Evolutionary conservation across 2,329 filamentous ascomycete species (phyloP), one percentile per base, ranked within the genome.

Genomic region (Paecilomyces fulvus): DNA sequence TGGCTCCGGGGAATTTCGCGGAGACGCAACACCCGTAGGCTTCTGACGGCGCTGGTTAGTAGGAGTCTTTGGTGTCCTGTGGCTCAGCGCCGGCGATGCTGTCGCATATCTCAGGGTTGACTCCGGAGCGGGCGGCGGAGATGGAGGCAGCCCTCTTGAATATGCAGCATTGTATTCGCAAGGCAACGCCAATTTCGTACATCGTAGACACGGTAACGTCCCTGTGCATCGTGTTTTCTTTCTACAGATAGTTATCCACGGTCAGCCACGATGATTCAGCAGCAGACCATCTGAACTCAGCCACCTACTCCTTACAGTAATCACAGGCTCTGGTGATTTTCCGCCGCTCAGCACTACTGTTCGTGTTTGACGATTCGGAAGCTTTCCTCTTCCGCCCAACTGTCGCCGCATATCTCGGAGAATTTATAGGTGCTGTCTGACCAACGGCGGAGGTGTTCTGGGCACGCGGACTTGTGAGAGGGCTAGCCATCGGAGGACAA

Each of bases 1-100:
- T 3, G 74, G 72, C 52, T 76, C 79, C 1, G 76, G 79, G 1
- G 78, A 82, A 49, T 66, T 67, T 12, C 67, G 67, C 25, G 62
- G 56, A 1, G 66, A 68, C 10, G 60, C 49, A 30, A 59, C 59
- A 20, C 61, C 61, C 3, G 58, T 51, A 17, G n/a, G 20, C 43
- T 54, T 54, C 6, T 17, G 57, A 52, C 30, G 46, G 30, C n/a
- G 37, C 43, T 28, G 25, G 28, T 8, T 17, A 12, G 9, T n/a
- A 49, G 20, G 48, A 9, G 20, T 49, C 48, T 23, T 23, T 23
- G 48, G 48, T 6, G 48, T 28, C 23, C 53, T 21, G 54, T 57
- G 10, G 51, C 30, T 11, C 59, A 58, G 21, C 33, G 55, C 30
- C 17, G 59, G 14, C 51, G 48, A 52, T 25, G 53, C 30, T 51